Conservation (phyloP, 2,329 filamentous ascomycete genomes). For the Xylaria sp. region DNA sequence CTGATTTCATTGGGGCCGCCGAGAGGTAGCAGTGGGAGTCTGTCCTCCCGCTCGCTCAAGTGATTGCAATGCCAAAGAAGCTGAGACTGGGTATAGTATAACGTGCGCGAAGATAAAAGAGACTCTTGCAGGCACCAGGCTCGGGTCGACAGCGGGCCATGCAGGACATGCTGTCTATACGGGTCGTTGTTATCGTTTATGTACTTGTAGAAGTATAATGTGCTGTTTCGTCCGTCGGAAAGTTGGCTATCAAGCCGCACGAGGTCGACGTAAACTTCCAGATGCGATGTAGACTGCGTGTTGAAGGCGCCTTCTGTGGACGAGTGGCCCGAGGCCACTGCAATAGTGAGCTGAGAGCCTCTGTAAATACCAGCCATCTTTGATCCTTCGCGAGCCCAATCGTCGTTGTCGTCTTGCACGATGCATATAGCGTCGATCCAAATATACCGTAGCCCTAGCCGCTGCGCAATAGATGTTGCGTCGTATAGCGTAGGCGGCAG, state of each 20-base stretch:
- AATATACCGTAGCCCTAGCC: not conserved
- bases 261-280: not conserved
- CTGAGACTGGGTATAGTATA: conserved; percentile 5
- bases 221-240: not conserved
- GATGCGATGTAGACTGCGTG: not conserved
- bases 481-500: not conserved
- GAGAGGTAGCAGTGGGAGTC: not conserved
- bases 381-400: too few species aligned
- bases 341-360: not conserved
- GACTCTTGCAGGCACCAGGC: conserved; percentile 10
- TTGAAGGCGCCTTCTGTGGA: not conserved
- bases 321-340: not conserved
- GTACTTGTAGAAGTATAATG: not conserved
- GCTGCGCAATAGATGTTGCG: not conserved
- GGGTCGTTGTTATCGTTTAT: not conserved
- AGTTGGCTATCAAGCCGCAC: not conserved
- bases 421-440: not conserved
- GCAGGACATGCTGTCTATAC: not conserved
- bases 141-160: conserved; percentile 5
- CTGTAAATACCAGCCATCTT: not conserved
- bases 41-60: not conserved
- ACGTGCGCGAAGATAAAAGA: conserved; percentile 10
- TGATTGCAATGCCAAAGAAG: conserved; percentile 9
- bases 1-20: not conserved
- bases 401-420: too few species aligned